Evolutionary conservation across 2,329 filamentous ascomycete genomes (phyloP).

Genomic region (Neonectria sp.): DNA sequence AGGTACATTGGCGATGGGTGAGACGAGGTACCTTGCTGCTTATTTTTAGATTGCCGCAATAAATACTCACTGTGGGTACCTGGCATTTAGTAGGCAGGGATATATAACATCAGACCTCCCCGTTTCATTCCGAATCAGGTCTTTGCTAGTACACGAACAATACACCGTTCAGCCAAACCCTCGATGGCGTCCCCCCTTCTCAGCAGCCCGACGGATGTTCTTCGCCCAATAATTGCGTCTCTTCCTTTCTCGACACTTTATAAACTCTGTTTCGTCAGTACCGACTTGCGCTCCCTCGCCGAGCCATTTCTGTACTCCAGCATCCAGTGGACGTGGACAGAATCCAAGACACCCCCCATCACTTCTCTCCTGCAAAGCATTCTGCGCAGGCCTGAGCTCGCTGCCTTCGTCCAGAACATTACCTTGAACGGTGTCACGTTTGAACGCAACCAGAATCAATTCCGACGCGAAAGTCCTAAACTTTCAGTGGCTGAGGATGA

Average conservation of each 20-base stretch:
- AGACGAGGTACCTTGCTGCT: background rate
- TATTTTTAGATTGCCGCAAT: background rate
- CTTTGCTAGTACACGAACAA: background rate
- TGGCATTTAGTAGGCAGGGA: background rate
- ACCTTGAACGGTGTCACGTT: background rate
- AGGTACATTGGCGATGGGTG: no score
- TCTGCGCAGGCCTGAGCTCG: background rate
- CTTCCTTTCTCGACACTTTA: background rate
- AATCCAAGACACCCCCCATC: background rate
- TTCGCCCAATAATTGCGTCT: background rate
- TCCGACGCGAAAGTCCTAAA: background rate
- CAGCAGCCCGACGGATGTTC: background rate
- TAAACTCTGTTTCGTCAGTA: background rate
- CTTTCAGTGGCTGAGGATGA: background rate
- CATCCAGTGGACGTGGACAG: background rate
- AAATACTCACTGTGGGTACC: background rate
- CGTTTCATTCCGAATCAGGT: background rate
- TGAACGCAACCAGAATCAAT: background rate
- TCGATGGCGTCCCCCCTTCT: constrained; percentile 1
- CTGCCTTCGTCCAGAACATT: background rate
- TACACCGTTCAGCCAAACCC: background rate
- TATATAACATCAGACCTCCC: background rate
- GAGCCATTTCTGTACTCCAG: constrained; percentile 2
- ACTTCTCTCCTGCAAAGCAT: background rate
- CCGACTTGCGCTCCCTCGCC: background rate